Evolutionary conservation across 2,329 filamentous ascomycete species (phyloP), one percentile per base, ranked within the genome.

Genomic region (Shiraia sp.): DNA sequence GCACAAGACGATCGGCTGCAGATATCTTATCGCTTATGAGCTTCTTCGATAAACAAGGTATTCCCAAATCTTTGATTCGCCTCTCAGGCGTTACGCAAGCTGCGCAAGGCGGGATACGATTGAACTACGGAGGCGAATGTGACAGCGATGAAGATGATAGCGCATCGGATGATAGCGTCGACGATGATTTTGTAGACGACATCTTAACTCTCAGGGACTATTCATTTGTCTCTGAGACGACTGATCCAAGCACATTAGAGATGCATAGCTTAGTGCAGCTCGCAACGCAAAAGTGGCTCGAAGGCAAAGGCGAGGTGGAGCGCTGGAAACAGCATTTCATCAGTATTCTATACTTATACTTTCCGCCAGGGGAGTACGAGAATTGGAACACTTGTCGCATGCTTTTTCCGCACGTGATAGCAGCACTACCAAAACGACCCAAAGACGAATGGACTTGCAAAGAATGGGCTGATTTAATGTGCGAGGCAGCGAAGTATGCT

Each of bases 21-120:
- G 58, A 75, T 13, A 53, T 77, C 13, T 46, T 78, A 1, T 72
- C 72, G 2, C 60, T 77, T 0, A 77, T 77, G 69, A 74, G 73
- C 58, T 72, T 75, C 40, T 77, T 73, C 48, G 65, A 77, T 38
- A 56, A 61, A 10, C 66, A 75, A 43, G 69, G 62, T 7, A 74
- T 76, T n/a, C 66, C 68, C 0, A 58, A 65, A 12, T 47, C 19
- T 12, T 35, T 74, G n/a, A n/a, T n/a, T n/a, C n/a, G n/a, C n/a
- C n/a, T n/a, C n/a, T n/a, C n/a, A n/a, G n/a, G n/a, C n/a, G n/a
- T n/a, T n/a, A n/a, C n/a, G n/a, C n/a, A n/a, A n/a, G n/a, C n/a
- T n/a, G n/a, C n/a, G n/a, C n/a, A n/a, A n/a, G n/a, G n/a, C n/a
- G n/a, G n/a, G n/a, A n/a, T n/a, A n/a, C n/a, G n/a, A n/a, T n/a